These are phyloP conservation scores for Orbilia quercus DNA, from an alignment of 2,329 filamentous ascomycete species.

Conservation along the genomic window DNA sequence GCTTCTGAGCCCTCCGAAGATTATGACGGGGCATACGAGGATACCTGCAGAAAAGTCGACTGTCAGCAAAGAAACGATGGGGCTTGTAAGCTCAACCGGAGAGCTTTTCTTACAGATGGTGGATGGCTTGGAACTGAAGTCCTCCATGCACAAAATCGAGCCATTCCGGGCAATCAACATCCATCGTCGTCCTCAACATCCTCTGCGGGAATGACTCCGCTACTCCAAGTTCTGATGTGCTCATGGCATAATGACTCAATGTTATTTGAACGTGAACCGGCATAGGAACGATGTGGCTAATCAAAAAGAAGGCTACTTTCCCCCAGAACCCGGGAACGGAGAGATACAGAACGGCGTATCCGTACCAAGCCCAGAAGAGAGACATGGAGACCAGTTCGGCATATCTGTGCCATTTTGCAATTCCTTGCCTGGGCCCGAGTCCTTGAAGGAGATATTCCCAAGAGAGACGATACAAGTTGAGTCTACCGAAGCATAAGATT, in stretches of 20 bases:
- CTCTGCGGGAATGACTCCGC: conserved; percentile 88
- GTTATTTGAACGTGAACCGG: conserved; percentile 91
- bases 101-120: conserved; percentile 57
- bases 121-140: conserved; percentile 77
- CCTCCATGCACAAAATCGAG: conserved; percentile 90
- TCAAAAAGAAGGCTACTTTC: conserved; percentile 78
- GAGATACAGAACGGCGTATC: conserved; percentile 81
- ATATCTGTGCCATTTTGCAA: conserved; percentile 84
- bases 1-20: conserved; percentile 76
- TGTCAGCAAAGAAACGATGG: conserved; percentile 3
- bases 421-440: conserved; percentile 77
- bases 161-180: conserved; percentile 87
- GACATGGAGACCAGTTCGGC: conserved; percentile 80
- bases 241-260: conserved; percentile 93
- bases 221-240: conserved; percentile 83
- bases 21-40: conserved; percentile 87
- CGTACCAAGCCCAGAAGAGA: conserved; percentile 89
- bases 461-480: conserved; percentile 86
- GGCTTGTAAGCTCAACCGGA: neutral
- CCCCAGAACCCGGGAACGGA: conserved; percentile 75
- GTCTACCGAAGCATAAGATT: conserved; percentile 81
- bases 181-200: conserved; percentile 94
- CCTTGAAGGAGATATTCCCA: conserved; percentile 80
- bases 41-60: conserved; percentile 60
- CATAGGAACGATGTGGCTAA: conserved; percentile 83